Evolutionary conservation across 805 yeast species (phyloP).

Genomic region (Citeromyces matritensis): DNA sequence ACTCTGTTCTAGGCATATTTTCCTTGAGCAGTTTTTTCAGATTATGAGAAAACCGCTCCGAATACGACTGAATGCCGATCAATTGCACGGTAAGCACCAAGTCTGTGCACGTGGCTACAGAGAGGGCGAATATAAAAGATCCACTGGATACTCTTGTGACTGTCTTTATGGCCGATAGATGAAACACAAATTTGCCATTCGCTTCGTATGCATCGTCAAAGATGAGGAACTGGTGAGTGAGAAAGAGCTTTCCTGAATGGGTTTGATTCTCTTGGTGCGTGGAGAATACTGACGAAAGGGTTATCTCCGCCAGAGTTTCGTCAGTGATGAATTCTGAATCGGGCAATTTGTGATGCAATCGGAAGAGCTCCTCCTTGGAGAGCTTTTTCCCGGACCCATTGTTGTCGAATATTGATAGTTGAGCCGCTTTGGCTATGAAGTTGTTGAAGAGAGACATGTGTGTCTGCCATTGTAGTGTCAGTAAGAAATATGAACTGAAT

Average conservation of each 20-base stretch:
- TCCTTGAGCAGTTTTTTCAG: conserved; percentile 46
- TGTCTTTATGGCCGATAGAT: conserved; percentile 64
- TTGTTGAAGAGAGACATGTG: conserved; percentile 36
- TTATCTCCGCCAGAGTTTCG: conserved; percentile 50
- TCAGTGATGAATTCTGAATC: conserved; percentile 49
- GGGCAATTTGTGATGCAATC: conserved; percentile 58
- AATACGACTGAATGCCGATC: conserved; percentile 62
- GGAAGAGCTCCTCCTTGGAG: conserved; percentile 56
- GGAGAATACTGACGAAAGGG: conserved; percentile 3
- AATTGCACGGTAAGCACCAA: conserved; percentile 52
- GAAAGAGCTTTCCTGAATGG: conserved; percentile 45
- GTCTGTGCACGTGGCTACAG: conserved; percentile 55
- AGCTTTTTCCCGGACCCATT: conserved; percentile 23
- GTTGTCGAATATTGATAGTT: conserved; percentile 26
- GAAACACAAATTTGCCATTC: conserved; percentile 54
- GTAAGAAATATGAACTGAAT: not conserved
- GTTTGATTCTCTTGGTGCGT: conserved; percentile 1
- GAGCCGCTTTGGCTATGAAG: conserved; percentile 30
- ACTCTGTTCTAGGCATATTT: conserved; percentile 47
- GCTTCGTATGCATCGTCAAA: conserved; percentile 63
- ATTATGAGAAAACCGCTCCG: conserved; percentile 66
- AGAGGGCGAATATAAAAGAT: conserved; percentile 63
- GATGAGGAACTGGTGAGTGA: conserved; percentile 64
- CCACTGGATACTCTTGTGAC: conserved; percentile 77
- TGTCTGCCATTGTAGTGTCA: not conserved